Percentiles rank a stretch among this genome's conserved stretches.
phyloP scores from a whole-genome alignment of 2,329 filamentous ascomycete species.

The Parascedosporium putredinis region DNA sequence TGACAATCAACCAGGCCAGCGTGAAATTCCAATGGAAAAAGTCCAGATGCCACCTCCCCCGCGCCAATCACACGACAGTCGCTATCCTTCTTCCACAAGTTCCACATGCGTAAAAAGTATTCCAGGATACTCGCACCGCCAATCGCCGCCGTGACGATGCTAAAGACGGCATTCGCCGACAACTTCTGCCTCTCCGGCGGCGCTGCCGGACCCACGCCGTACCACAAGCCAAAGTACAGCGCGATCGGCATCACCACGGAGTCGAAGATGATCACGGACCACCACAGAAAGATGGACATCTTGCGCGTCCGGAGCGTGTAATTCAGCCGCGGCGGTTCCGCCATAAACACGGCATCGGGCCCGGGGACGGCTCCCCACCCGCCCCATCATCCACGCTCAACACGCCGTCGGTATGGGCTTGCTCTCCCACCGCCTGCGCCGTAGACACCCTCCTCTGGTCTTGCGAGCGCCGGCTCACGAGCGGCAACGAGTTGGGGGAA shows the following conservation, averaged over 20 bases:
- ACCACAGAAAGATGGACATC: conserved; percentile 46
- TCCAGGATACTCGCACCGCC: conserved; percentile 43
- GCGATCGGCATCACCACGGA: conserved; percentile 46
- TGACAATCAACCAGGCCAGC: conserved; percentile 42
- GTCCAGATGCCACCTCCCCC: conserved; percentile 29
- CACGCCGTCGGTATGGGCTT: too few species aligned
- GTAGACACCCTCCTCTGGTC: background rate
- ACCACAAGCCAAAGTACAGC: conserved; percentile 52
- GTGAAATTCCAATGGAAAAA: conserved; percentile 49
- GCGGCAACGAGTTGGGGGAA: background rate
- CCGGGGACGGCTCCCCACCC: too few species aligned
- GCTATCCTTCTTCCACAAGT: conserved; percentile 39
- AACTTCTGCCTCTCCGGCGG: conserved; percentile 24
- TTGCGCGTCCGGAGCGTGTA: conserved; percentile 26
- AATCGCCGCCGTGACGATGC: conserved; percentile 40
- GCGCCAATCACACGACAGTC: conserved; percentile 35
- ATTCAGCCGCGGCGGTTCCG: conserved; percentile 11
- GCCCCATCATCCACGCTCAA: too few species aligned
- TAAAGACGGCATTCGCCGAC: conserved; percentile 29
- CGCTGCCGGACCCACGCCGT: conserved; percentile 26
- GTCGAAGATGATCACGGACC: conserved; percentile 48
- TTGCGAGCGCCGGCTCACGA: background rate
- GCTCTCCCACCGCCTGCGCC: background rate
- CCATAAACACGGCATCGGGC: conserved; percentile 3
- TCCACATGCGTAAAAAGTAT: conserved; percentile 40